Evolutionary conservation across 2,329 filamentous ascomycete species (phyloP).

Genomic region (Furcasterigmium furcatum): DNA sequence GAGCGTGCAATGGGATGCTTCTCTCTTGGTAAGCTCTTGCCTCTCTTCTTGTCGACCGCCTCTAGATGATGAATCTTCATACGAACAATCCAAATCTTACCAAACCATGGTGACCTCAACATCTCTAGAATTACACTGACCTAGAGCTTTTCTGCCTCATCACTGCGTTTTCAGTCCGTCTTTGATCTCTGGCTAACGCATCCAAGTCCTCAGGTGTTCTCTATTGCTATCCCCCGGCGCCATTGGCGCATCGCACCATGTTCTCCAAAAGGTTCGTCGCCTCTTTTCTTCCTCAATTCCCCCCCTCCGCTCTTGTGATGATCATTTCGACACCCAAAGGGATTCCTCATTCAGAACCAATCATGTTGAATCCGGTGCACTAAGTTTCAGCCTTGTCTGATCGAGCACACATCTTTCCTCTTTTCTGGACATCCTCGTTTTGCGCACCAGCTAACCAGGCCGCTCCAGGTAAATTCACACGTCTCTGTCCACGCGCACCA

Average conservation of each 20-base stretch:
- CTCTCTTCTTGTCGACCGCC: neutral
- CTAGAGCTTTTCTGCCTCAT: constrained; percentile 24
- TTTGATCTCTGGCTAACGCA: constrained; percentile 6
- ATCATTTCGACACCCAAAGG: constrained; percentile 58
- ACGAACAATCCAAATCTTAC: constrained; percentile 65
- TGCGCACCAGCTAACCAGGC: constrained; percentile 28
- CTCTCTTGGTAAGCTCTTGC: constrained; percentile 11
- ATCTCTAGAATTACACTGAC: constrained; percentile 56
- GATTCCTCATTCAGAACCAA: constrained; percentile 68
- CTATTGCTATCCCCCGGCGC: constrained; percentile 1
- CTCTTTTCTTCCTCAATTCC: constrained; percentile 4
- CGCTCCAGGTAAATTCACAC: constrained; percentile 36
- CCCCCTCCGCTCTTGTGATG: constrained; percentile 46
- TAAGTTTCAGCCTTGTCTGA: constrained; percentile 70
- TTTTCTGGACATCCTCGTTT: constrained; percentile 14
- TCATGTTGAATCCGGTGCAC: constrained; percentile 58
- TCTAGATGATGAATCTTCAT: constrained; percentile 36
- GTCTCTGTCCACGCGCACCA: constrained; percentile 12
- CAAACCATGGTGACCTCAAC: constrained; percentile 50
- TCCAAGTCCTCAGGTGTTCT: constrained; percentile 1
- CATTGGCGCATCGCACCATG: neutral
- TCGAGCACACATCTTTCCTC: constrained; percentile 24
- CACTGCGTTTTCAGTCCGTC: neutral
- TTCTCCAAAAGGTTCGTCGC: constrained; percentile 43
- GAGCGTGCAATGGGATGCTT: neutral